These are phyloP conservation scores for Persicaria tinctoria DNA, from an alignment of 148 eudicot species.

Conservation along the genomic window DNA sequence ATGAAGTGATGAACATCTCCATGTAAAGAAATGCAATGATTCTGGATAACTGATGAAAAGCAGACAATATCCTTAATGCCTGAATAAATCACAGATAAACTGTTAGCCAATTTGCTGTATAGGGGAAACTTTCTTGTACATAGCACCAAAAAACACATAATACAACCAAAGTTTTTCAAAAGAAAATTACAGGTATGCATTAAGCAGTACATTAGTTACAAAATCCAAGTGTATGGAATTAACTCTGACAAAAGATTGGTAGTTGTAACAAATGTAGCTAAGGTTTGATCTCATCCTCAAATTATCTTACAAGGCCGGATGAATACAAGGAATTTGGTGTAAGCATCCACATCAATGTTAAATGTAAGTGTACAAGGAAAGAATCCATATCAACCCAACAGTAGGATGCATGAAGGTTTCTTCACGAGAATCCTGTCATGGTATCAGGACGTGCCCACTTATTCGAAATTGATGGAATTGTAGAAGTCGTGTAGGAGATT, in stretches of 20 bases:
- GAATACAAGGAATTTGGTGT: conserved; percentile 15
- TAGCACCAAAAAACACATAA: neutral
- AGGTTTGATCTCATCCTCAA: conserved; percentile 20
- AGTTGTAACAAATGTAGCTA: conserved; percentile 2
- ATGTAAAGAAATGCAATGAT: neutral
- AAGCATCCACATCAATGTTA: conserved; percentile 22
- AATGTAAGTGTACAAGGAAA: conserved; percentile 22
- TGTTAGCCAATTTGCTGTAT: neutral
- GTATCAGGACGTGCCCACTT: conserved; percentile 28
- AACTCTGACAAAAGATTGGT: conserved; percentile 12
- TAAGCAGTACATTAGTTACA: conserved; percentile 22
- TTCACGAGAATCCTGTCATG: conserved; percentile 9
- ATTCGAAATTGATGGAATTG: conserved; percentile 28
- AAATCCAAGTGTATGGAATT: conserved; percentile 9
- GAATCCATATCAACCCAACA: conserved; percentile 6
- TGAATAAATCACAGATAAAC: neutral
- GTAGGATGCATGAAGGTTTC: conserved; percentile 7
- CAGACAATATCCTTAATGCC: neutral
- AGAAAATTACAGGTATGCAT: neutral
- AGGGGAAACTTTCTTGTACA: neutral
- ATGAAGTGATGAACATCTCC: neutral
- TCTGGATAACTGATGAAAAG: neutral
- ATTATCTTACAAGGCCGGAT: conserved; percentile 18
- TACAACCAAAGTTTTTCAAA: neutral
- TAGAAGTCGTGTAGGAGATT: conserved; percentile 7